Evolutionary conservation across 371 early-diverging fungal species (phyloP), one percentile per base, ranked within the genome.

Genomic region (Chytridium lagenaria): DNA sequence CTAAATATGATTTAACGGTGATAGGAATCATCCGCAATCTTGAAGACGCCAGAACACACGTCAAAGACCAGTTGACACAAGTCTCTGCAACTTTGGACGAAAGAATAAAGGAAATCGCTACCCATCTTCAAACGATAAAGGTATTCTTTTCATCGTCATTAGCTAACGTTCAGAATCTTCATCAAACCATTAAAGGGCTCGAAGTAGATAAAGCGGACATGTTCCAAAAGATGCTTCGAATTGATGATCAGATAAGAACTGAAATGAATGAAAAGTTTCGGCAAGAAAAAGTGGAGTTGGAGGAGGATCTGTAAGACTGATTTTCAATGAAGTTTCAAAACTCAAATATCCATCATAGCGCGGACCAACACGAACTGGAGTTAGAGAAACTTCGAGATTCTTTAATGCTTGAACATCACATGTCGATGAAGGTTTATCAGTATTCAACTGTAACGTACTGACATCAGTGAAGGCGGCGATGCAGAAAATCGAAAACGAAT

Each of bases 201-300:
- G 85, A 85, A 66, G 73, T 76, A 0, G 85, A 85, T 71, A 80
- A 81, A 67, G 83, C 85, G 22, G 83, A 85, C 64, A 40, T 85
- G 72, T 81, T 78, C 59, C 85, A 85, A 66, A 83, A 82, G 69
- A 85, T 85, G 83, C 74, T 82, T 36, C 65, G 69, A 30, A 72
- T 81, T 26, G 85, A 85, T 50, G 77, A 81, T 40, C 75, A 77
- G 67, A 81, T 81, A 44, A 72, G 82, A 12, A 68, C 36, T 1
- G 85, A 83, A 69, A 71, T 83, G 80, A 69, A 71, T 39, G 80
- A 77, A 5, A 64, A 74, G 28, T 79, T 78, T 40, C 67, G 77
- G 23, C 69, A 59, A 36, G 85, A 85, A 33, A 80, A 77, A 59
- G 33, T 55, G 50, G 83, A 81, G 38, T 12, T 72, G 0, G 64